Percentiles rank a stretch among this genome's conserved stretches.
These are phyloP conservation scores for Didymella glomerata DNA, from an alignment of 2,329 filamentous ascomycete species.

Conservation along the genomic window DNA sequence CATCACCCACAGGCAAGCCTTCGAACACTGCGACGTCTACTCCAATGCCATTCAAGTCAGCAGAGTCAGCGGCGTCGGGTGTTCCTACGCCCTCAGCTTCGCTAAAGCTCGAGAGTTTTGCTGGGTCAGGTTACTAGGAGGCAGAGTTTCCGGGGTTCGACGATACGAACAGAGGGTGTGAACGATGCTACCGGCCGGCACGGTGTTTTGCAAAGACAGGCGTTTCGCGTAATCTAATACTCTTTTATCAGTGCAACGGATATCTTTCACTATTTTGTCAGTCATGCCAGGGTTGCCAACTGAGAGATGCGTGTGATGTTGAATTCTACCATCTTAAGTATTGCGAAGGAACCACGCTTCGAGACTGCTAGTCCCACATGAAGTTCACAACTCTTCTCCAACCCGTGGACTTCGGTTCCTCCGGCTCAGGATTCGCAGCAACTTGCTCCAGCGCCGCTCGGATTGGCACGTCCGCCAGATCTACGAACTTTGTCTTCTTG, in stretches of 20 bases:
- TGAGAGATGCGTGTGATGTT: neutral
- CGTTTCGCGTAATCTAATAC: neutral
- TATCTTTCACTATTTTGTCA: neutral
- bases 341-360: too few relatives aligned
- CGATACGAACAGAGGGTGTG: neutral
- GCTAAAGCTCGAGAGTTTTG: neutral
- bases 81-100: neutral
- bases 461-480: conserved; percentile 33
- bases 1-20: neutral
- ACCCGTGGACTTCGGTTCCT: conserved; percentile 27
- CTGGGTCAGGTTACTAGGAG: neutral
- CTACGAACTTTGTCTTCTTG: conserved; percentile 65
- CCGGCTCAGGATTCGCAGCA: conserved; percentile 28
- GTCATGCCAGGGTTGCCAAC: neutral
- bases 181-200: neutral
- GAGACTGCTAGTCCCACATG: conserved; percentile 29
- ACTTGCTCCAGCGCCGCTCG: conserved; percentile 36
- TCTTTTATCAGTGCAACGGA: neutral
- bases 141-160: neutral
- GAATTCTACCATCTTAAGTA: neutral
- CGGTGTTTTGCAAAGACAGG: neutral
- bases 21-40: neutral
- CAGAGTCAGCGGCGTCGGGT: neutral
- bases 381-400: conserved; percentile 27
- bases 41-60: neutral